Evolutionary conservation across 2,329 filamentous ascomycete genomes (phyloP).

Genomic region (Pyrenochaeta sp.): DNA sequence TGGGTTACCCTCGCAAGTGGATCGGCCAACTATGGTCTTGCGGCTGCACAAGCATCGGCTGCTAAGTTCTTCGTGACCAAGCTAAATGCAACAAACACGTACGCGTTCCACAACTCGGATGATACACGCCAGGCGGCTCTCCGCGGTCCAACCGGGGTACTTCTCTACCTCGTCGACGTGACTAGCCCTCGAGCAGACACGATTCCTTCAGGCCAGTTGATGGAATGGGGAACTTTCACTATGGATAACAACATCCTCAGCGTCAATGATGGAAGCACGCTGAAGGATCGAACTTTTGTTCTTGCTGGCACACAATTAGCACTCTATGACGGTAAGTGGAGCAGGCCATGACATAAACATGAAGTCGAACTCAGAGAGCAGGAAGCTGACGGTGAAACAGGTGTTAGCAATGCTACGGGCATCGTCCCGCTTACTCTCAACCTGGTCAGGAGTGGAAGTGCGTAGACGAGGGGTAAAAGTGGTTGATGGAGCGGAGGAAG

Average conservation of each 20-base stretch:
- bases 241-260: slow-evolving; percentile 32
- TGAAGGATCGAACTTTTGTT: slow-evolving; percentile 34
- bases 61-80: slow-evolving; percentile 34
- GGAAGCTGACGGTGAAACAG: slow-evolving; percentile 16
- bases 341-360: background rate
- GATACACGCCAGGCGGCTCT: slow-evolving; percentile 39
- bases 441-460: slow-evolving; percentile 19
- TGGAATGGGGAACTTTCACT: slow-evolving; percentile 42
- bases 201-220: slow-evolving; percentile 34
- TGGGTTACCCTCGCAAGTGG: slow-evolving; percentile 30
- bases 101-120: slow-evolving; percentile 32
- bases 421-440: slow-evolving; percentile 29
- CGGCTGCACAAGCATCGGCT: slow-evolving; percentile 18
- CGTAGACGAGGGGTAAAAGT: background rate
- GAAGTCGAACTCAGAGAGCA: background rate
- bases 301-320: slow-evolving; percentile 29
- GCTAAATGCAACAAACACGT: slow-evolving; percentile 34
- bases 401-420: slow-evolving; percentile 24
- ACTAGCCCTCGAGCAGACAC: slow-evolving; percentile 24
- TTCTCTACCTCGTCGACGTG: slow-evolving; percentile 35
- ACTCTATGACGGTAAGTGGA: slow-evolving; percentile 36
- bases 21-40: slow-evolving; percentile 25
- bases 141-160: slow-evolving; percentile 24
- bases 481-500: too few relatives aligned
- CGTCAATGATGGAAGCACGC: slow-evolving; percentile 36